These are phyloP conservation scores for Nitzschia sp. DNA, from an alignment of 108 stramenopile species.

Conservation along the genomic window DNA sequence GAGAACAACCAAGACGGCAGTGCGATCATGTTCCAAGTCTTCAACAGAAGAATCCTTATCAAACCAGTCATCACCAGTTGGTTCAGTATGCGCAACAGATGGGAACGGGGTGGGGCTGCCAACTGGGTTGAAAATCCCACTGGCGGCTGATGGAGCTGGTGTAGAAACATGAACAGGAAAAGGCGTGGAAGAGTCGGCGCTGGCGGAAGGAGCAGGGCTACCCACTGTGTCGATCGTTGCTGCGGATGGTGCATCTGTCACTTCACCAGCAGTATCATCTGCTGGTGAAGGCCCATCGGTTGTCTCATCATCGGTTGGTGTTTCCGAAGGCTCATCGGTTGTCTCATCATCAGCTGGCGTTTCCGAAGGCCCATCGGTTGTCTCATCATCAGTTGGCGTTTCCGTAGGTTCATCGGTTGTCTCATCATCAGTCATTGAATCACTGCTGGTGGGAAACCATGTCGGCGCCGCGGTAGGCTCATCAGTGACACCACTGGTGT, in stretches of 20 bases:
- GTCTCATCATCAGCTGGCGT: background rate
- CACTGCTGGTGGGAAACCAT: background rate
- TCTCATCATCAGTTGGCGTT: slow-evolving; percentile 1
- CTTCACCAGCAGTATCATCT: background rate
- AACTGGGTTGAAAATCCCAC: too few relatives aligned
- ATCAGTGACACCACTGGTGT: too few relatives aligned
- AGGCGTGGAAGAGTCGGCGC: too few relatives aligned
- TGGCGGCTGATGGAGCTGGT: too few relatives aligned
- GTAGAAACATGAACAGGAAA: too few relatives aligned
- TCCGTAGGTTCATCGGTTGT: slow-evolving; percentile 7
- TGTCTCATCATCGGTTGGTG: slow-evolving; percentile 1
- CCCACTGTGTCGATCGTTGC: too few relatives aligned
- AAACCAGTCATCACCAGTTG: background rate
- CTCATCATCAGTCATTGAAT: background rate
- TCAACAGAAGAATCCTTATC: slow-evolving; percentile 21
- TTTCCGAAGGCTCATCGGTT: slow-evolving; percentile 5
- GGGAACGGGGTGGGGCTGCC: too few relatives aligned
- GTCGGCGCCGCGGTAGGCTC: too few relatives aligned
- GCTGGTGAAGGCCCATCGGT: slow-evolving; percentile 1
- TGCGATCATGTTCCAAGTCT: slow-evolving; percentile 45
- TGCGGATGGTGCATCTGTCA: too few relatives aligned
- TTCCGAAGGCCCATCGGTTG: slow-evolving; percentile 5
- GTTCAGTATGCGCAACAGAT: background rate
- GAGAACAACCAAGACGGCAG: slow-evolving; percentile 35
- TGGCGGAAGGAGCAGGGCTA: too few relatives aligned